These are phyloP conservation scores for Ramularia collo-cygni DNA, from an alignment of 2,329 filamentous ascomycete species.

Conservation along the genomic window DNA sequence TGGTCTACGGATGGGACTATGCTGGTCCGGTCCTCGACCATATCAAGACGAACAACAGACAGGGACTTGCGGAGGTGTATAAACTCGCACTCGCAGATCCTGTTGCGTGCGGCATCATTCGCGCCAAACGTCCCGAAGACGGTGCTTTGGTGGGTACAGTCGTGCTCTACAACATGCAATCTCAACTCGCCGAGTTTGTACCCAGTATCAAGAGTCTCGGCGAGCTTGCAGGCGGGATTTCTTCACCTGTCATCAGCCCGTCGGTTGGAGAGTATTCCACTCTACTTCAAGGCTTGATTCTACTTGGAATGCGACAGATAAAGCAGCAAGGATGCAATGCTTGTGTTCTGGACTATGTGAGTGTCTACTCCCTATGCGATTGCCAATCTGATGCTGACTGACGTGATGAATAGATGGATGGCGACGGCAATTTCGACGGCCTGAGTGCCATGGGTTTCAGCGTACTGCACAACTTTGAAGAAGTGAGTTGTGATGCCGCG, in stretches of 20 bases:
- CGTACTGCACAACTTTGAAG: slow-evolving; percentile 72
- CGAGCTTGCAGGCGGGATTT: slow-evolving; percentile 64
- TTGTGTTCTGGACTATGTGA: slow-evolving; percentile 73
- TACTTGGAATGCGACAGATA: slow-evolving; percentile 76
- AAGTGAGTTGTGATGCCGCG: slow-evolving; percentile 63
- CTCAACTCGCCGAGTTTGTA: slow-evolving; percentile 61
- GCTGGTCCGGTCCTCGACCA: slow-evolving; percentile 67
- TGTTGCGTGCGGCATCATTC: slow-evolving; percentile 70
- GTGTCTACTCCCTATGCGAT: slow-evolving; percentile 30
- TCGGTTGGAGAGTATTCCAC: slow-evolving; percentile 61
- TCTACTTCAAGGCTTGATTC: slow-evolving; percentile 68
- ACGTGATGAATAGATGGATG: slow-evolving; percentile 51
- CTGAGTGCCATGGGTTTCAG: slow-evolving; percentile 74
- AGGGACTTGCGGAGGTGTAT: slow-evolving; percentile 75
- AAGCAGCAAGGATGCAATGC: slow-evolving; percentile 68
- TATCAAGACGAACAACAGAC: slow-evolving; percentile 65
- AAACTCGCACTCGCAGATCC: slow-evolving; percentile 64
- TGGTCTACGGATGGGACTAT: slow-evolving; percentile 74
- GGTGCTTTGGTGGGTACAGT: slow-evolving; percentile 69
- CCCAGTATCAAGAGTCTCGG: slow-evolving; percentile 58
- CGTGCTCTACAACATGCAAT: slow-evolving; percentile 67
- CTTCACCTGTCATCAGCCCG: slow-evolving; percentile 69
- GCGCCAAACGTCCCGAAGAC: slow-evolving; percentile 65
- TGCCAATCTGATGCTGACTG: slow-evolving; percentile 10
- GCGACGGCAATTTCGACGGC: slow-evolving; percentile 66